Base-by-base conservation (phyloP, 768 basidiomycete species). In the Calocera cornea region DNA sequence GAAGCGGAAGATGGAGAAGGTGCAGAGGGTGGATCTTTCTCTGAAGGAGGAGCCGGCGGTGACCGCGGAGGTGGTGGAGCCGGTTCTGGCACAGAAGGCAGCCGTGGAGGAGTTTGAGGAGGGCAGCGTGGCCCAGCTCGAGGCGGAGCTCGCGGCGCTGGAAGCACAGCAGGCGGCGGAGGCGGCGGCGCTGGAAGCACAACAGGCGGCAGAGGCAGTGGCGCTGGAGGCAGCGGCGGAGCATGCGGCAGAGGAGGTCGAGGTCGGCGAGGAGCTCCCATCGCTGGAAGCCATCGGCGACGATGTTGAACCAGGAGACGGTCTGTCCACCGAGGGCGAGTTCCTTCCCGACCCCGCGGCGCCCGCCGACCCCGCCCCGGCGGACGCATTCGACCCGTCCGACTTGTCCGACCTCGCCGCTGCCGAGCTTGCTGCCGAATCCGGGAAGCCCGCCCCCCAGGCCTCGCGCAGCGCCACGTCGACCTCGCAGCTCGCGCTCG, bases 401-500 rank as follows among this genome's bases (percentile, higher is more conserved):
- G n/a, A n/a, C n/a, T n/a, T n/a, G n/a, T n/a, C n/a, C n/a, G n/a
- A n/a, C n/a, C n/a, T n/a, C n/a, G n/a, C n/a, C n/a, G n/a, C n/a
- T n/a, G n/a, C n/a, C n/a, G n/a, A n/a, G n/a, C n/a, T n/a, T n/a
- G n/a, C n/a, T n/a, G n/a, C n/a, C n/a, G n/a, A n/a, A n/a, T n/a
- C n/a, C n/a, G n/a, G n/a, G n/a, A n/a, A n/a, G n/a, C n/a, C n/a
- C n/a, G n/a, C n/a, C n/a, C n/a, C n/a, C n/a, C n/a, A n/a, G n/a
- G n/a, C n/a, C n/a, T n/a, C n/a, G n/a, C n/a, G n/a, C 5, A 19
- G 44, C 24, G 44, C 16, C 19, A 19, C 44, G 44, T n/a, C n/a
- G n/a, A n/a, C n/a, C n/a, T 40, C 67, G 38, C 69, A 71, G 34
- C 85, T 97, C 65, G 89, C 91, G 1, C 77, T 95, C 34, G 92